These are phyloP conservation scores for Termitomyces sp. DNA, from an alignment of 768 basidiomycete species.

Conservation along the genomic window DNA sequence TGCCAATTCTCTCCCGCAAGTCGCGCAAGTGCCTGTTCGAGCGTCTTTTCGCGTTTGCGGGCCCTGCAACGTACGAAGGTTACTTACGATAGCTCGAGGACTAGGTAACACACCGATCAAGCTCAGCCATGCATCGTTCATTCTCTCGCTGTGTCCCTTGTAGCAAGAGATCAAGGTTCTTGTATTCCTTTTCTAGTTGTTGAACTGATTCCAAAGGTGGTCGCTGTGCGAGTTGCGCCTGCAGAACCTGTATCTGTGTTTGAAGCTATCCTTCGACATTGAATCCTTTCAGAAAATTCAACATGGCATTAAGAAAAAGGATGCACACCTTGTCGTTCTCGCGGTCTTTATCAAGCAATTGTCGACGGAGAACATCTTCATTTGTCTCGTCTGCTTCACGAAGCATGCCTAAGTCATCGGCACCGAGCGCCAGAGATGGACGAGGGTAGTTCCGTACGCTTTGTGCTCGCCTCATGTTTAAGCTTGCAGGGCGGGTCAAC, in stretches of 20 bases:
- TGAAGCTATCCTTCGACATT: constrained; percentile 39
- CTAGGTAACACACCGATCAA: constrained; percentile 54
- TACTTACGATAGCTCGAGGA: background rate
- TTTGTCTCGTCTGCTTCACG: constrained; percentile 52
- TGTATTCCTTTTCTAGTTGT: constrained; percentile 63
- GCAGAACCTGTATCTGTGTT: constrained; percentile 54
- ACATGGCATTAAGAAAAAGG: background rate
- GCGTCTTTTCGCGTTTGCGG: constrained; percentile 67
- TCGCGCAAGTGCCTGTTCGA: constrained; percentile 66
- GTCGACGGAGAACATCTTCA: constrained; percentile 57
- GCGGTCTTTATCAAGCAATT: constrained; percentile 61
- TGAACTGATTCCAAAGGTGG: constrained; percentile 66
- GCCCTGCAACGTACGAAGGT: constrained; percentile 27
- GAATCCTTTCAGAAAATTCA: background rate
- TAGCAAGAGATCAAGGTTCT: constrained; percentile 67
- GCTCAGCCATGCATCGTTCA: constrained; percentile 75
- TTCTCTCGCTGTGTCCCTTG: constrained; percentile 84
- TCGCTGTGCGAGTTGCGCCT: constrained; percentile 58
- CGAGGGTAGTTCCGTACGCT: constrained; percentile 51
- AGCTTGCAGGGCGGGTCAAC: background rate
- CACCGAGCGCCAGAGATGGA: constrained; percentile 41
- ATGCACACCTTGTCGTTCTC: constrained; percentile 59
- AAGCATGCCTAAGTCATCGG: constrained; percentile 57
- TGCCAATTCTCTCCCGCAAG: constrained; percentile 82
- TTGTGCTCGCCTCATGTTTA: constrained; percentile 55